Conservation (phyloP, 805 yeast species). For the Cyberlindnera suaveolens region DNA sequence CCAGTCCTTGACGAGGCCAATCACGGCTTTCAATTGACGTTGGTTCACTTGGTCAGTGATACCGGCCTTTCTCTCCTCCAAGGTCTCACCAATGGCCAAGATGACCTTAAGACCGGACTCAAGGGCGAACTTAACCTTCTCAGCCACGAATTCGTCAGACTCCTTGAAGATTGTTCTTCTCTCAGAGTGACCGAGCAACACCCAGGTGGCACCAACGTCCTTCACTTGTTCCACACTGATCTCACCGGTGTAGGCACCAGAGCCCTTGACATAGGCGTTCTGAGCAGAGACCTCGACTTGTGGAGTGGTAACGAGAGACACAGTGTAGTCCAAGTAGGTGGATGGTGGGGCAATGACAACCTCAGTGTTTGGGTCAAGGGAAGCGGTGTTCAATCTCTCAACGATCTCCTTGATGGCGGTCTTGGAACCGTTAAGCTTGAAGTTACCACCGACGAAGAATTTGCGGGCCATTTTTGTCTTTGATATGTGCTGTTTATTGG, state of each 20-base stretch:
- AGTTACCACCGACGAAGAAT: constrained; percentile 99
- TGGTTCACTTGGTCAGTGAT: constrained; percentile 80
- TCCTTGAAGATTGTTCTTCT: constrained; percentile 93
- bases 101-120: constrained; percentile 87
- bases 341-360: constrained; percentile 97
- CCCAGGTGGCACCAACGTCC: constrained; percentile 93
- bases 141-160: constrained; percentile 85
- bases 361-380: constrained; percentile 72
- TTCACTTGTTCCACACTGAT: constrained; percentile 80
- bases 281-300: constrained; percentile 85
- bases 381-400: constrained; percentile 73
- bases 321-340: constrained; percentile 79
- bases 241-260: constrained; percentile 99
- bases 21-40: constrained; percentile 86
- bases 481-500: not conserved
- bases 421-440: constrained; percentile 96
- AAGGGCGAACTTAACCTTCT: constrained; percentile 89
- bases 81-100: constrained; percentile 95
- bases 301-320: constrained; percentile 56
- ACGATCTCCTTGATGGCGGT: constrained; percentile 79
- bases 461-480: constrained; percentile 62
- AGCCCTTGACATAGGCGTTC: constrained; percentile 78
- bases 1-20: constrained; percentile 83
- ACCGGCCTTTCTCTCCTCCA: constrained; percentile 89
- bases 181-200: constrained; percentile 96